Evolutionary conservation across 352 stramenopile species (phyloP).

Genomic region (Pythium apleroticum): DNA sequence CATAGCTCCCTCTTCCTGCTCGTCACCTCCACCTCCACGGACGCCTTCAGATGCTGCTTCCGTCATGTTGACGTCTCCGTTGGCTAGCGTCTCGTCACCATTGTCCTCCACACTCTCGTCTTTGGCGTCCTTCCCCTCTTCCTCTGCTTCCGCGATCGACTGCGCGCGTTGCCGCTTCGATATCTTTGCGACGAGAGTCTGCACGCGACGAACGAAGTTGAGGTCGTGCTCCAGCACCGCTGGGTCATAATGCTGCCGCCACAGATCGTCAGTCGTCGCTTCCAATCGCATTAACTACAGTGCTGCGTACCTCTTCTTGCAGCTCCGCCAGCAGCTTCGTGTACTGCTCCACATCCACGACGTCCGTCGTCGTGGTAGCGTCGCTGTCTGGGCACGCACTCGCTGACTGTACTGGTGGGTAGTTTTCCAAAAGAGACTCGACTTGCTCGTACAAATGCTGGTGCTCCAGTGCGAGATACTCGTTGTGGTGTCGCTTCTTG

Average conservation of each 20-base stretch:
- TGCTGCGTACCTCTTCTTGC: conserved; percentile 41
- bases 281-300: not conserved
- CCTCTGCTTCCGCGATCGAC: conserved; percentile 11
- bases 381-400: conserved; percentile 17
- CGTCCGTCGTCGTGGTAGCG: conserved; percentile 2
- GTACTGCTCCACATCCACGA: conserved; percentile 41
- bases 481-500: conserved; percentile 25
- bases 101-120: not conserved
- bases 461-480: conserved; percentile 53
- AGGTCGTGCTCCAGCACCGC: conserved; percentile 48
- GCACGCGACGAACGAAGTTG: conserved; percentile 58
- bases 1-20: not conserved
- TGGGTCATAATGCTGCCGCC: conserved; percentile 44
- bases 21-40: not conserved
- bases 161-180: conserved; percentile 31
- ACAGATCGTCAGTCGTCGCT: conserved; percentile 4
- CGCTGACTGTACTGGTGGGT: conserved; percentile 20
- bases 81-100: too few species aligned
- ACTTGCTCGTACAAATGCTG: conserved; percentile 74
- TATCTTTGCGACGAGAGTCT: conserved; percentile 48
- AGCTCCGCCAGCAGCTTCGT: conserved; percentile 46
- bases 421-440: conserved; percentile 54
- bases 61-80: not conserved
- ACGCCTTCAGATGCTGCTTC: not conserved
- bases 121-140: conserved; percentile 12